Evolutionary conservation across 2,329 filamentous ascomycete genomes (phyloP).

Genomic region (Epicoccum nigrum): DNA sequence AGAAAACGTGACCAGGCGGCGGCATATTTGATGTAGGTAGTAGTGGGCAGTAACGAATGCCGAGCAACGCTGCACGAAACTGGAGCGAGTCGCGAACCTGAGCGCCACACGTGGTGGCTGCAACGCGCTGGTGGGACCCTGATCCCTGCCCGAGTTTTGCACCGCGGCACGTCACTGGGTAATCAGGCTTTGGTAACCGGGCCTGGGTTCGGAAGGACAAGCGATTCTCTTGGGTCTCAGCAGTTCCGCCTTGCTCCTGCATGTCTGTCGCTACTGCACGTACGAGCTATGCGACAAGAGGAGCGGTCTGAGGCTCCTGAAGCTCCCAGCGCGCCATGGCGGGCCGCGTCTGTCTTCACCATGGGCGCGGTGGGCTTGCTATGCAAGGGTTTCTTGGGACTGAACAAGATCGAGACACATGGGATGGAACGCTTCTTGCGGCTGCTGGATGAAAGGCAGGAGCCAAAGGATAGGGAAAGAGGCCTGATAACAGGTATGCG

Average conservation of each 20-base stretch:
- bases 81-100: slow-evolving; percentile 10
- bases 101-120: slow-evolving; percentile 25
- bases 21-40: slow-evolving; percentile 25
- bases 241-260: slow-evolving; percentile 12
- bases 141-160: slow-evolving; percentile 25
- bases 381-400: slow-evolving; percentile 74
- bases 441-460: slow-evolving; percentile 73
- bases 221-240: slow-evolving; percentile 3
- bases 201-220: slow-evolving; percentile 7
- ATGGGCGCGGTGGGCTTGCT: slow-evolving; percentile 76
- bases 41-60: slow-evolving; percentile 3
- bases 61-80: slow-evolving; percentile 5
- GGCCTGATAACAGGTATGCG: slow-evolving; percentile 81
- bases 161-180: slow-evolving; percentile 16
- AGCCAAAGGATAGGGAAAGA: slow-evolving; percentile 69
- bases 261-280: slow-evolving; percentile 22
- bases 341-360: slow-evolving; percentile 72
- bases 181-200: neutral
- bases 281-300: slow-evolving; percentile 48
- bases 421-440: slow-evolving; percentile 78
- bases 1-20: slow-evolving; percentile 70
- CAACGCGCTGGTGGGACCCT: neutral
- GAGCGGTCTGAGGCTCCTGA: slow-evolving; percentile 48
- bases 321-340: slow-evolving; percentile 70
- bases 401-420: slow-evolving; percentile 76